These are phyloP conservation scores for Lathyrus sativus DNA, from an alignment of 306 rosid genomes.

Conservation along the genomic window DNA sequence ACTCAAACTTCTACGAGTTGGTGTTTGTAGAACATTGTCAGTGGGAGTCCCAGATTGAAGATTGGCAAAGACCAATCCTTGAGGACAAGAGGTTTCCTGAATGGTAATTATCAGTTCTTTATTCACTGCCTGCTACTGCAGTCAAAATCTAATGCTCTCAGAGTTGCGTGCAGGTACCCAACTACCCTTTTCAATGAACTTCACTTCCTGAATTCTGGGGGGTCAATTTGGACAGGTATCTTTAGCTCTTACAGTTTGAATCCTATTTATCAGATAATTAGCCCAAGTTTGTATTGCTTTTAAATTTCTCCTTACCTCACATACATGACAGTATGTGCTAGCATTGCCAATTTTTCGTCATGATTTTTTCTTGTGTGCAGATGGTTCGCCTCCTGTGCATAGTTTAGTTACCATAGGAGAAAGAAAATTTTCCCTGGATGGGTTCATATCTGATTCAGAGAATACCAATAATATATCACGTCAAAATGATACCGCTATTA, in stretches of 20 bases:
- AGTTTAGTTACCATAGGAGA: constrained; percentile 53
- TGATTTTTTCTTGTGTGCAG: constrained; percentile 44
- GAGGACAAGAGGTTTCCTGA: constrained; percentile 92
- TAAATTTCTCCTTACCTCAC: constrained; percentile 5
- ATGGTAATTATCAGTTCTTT: constrained; percentile 62
- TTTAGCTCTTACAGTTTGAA: constrained; percentile 18
- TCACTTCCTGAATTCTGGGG: constrained; percentile 87
- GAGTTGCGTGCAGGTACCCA: constrained; percentile 74
- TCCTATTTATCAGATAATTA: constrained; percentile 19
- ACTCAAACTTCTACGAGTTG: constrained; percentile 30
- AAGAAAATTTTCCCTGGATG: constrained; percentile 75
- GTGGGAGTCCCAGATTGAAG: constrained; percentile 91
- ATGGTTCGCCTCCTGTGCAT: constrained; percentile 72
- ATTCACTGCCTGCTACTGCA: constrained; percentile 19
- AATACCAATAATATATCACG: constrained; percentile 36
- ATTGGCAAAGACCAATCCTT: constrained; percentile 92
- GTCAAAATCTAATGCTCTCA: constrained; percentile 36
- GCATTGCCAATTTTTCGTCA: constrained; percentile 27
- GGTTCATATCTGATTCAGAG: constrained; percentile 46
- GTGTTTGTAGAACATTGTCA: constrained; percentile 57
- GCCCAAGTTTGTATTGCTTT: constrained; percentile 18
- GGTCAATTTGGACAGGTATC: constrained; percentile 93
- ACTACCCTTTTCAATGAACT: constrained; percentile 90
- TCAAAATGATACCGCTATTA: constrained; percentile 67
- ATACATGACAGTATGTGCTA: constrained; percentile 9